These are phyloP conservation scores for Taxawa tesnikishii DNA, from an alignment of 2,329 filamentous ascomycete genomes.

Conservation along the genomic window DNA sequence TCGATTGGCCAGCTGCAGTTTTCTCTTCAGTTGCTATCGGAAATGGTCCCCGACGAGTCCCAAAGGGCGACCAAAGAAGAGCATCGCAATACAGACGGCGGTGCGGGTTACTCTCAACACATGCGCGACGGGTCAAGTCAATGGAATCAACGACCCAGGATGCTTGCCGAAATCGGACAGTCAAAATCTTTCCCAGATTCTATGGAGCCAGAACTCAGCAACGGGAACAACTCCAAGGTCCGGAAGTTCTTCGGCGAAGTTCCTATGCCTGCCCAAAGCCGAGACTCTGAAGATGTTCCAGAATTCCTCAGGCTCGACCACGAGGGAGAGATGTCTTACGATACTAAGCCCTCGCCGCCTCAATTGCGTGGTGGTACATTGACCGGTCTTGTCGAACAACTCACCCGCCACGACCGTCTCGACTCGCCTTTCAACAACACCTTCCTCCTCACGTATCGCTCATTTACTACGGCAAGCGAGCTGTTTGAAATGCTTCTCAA, in stretches of 20 bases:
- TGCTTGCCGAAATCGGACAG: conserved; percentile 42
- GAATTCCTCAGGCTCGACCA: conserved; percentile 78
- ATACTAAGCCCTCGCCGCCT: conserved; percentile 63
- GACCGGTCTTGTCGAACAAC: conserved; percentile 79
- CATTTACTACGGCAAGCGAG: conserved; percentile 82
- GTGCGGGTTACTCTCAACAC: conserved; percentile 17
- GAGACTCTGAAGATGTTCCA: conserved; percentile 61
- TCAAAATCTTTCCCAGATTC: conserved; percentile 57
- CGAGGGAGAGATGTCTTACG: conserved; percentile 81
- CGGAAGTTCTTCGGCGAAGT: conserved; percentile 41
- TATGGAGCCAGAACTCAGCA: conserved; percentile 17
- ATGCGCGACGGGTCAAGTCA: conserved; percentile 16
- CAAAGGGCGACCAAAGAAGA: conserved; percentile 25
- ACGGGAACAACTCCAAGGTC: conserved; percentile 34
- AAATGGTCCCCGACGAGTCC: conserved; percentile 50
- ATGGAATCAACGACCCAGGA: conserved; percentile 34
- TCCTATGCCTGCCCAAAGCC: conserved; percentile 27
- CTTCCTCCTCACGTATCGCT: conserved; percentile 91
- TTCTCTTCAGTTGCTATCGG: conserved; percentile 74
- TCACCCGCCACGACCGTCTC: conserved; percentile 89
- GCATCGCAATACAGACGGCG: conserved; percentile 24
- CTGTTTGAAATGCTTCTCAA: conserved; percentile 87
- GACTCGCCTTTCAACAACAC: conserved; percentile 96
- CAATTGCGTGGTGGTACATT: conserved; percentile 82
- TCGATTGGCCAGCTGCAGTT: conserved; percentile 81